phyloP scores from a whole-genome alignment of 257 asterid species.

The Solanum microdontum region DNA sequence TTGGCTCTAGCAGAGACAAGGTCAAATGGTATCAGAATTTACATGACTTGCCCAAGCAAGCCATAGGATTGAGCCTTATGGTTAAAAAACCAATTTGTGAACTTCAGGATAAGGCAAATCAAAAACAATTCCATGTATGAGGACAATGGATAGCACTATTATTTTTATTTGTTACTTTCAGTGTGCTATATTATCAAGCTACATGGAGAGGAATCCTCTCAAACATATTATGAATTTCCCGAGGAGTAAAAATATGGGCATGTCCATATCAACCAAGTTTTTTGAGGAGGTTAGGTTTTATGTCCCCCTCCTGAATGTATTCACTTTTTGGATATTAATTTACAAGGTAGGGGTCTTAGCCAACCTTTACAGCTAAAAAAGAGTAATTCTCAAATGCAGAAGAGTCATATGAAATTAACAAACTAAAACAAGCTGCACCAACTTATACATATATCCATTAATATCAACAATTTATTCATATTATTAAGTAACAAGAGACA shows the following conservation, averaged over 20 bases:
- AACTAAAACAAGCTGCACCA: neutral
- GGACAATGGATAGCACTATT: neutral
- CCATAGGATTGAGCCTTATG: neutral
- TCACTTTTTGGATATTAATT: neutral
- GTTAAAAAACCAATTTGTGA: neutral
- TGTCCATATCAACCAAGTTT: neutral
- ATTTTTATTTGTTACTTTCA: neutral
- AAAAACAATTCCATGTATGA: neutral
- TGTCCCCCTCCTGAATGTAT: neutral
- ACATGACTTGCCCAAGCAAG: neutral
- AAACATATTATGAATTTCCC: neutral
- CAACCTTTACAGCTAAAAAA: neutral
- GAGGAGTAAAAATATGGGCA: neutral
- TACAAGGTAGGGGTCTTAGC: neutral
- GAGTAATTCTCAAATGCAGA: neutral
- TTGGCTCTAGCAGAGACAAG: neutral
- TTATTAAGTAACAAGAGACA: constrained; percentile 10
- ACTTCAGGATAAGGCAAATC: neutral
- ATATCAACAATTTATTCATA: neutral
- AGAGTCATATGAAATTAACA: neutral
- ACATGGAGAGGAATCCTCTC: neutral
- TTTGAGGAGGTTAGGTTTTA: neutral
- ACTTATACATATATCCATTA: neutral
- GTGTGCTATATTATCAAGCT: neutral
- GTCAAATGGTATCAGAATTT: neutral